Percentiles rank a stretch among this genome's conserved stretches.
Evolutionary conservation across 2,329 filamentous ascomycete species (phyloP).

Genomic region (Scedosporium apiospermum): DNA sequence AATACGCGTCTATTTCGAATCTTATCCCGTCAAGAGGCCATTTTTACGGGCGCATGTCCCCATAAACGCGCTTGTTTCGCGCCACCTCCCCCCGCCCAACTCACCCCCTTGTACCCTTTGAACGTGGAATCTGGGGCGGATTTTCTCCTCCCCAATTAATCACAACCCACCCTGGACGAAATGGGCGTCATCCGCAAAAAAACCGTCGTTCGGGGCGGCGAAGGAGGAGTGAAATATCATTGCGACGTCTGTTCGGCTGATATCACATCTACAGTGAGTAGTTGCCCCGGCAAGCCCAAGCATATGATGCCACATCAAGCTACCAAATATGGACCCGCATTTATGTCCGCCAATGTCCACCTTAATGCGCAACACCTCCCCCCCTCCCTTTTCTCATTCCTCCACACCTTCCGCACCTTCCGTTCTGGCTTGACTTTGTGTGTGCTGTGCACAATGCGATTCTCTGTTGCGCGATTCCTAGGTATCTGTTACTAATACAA

Average conservation of each 20-base stretch:
- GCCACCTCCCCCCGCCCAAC: neutral
- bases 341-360: neutral
- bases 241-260: constrained; percentile 96
- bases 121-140: neutral
- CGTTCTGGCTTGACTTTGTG: neutral
- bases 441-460: neutral
- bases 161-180: constrained; percentile 16
- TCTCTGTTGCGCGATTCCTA: neutral
- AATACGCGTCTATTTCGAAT: constrained; percentile 14
- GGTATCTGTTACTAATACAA: constrained; percentile 9
- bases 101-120: neutral
- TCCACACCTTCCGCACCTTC: neutral
- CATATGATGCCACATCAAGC: neutral
- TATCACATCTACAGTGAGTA: constrained; percentile 85
- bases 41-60: constrained; percentile 8
- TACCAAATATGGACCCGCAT: neutral
- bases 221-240: constrained; percentile 89
- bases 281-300: neutral
- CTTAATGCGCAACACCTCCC: neutral
- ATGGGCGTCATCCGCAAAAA: constrained; percentile 98
- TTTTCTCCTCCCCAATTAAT: constrained; percentile 12
- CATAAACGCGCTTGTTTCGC: neutral
- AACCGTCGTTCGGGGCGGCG: constrained; percentile 72
- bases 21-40: constrained; percentile 12
- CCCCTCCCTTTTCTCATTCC: neutral